Base-by-base conservation (phyloP, 139 green algal genomes). In the Monoraphidium neglectum region DNA sequence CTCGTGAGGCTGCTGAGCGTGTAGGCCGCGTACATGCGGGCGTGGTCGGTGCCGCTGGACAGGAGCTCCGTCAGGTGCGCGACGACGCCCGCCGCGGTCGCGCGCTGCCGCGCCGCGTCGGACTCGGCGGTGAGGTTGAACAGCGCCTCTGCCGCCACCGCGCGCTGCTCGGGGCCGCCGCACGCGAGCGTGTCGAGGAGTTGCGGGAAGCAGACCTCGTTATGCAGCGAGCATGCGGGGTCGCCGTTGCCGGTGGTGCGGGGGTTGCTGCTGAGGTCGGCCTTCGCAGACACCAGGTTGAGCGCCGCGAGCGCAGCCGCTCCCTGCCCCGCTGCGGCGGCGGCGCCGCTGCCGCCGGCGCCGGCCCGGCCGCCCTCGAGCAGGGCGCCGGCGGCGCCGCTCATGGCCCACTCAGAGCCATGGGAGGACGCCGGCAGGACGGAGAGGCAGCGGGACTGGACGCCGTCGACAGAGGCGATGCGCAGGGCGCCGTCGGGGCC, bases 21-120 rank as follows among this genome's bases (percentile, higher is more conserved):
- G 67, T 88, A 88, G 38, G 83, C 81, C 38, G 86, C 86, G 70
- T 86, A 91, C 80, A 89, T 85, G 49, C 82, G 74, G 12, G 77
- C 81, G 10, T 84, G 60, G 56, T 83, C 72, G 54, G 57, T 84
- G 37, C 79, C 81, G 15, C 66, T 65, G 26, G 66, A 57, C 54
- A 88, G 70, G 53, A 91, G 66, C 18, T 77, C 53, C 23, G 87
- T 70, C 43, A 88, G 57, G 51, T 79, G 74, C n/a, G 24, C 26
- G 6, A 88, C 81, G 12, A 78, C 81, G 10, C 77, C 81, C 32
- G 73, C 37, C 32, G 56, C 56, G 18, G 76, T 70, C 1, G 72
- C 77, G 36, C 38, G 33, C 26, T 78, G 51, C 3, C 76, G 38
- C 15, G 61, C 61, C 26, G 37, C 26, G 6, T 82, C 81, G 40